Conservation (phyloP, 345 rosid genomes). For the Brassica nigra region DNA sequence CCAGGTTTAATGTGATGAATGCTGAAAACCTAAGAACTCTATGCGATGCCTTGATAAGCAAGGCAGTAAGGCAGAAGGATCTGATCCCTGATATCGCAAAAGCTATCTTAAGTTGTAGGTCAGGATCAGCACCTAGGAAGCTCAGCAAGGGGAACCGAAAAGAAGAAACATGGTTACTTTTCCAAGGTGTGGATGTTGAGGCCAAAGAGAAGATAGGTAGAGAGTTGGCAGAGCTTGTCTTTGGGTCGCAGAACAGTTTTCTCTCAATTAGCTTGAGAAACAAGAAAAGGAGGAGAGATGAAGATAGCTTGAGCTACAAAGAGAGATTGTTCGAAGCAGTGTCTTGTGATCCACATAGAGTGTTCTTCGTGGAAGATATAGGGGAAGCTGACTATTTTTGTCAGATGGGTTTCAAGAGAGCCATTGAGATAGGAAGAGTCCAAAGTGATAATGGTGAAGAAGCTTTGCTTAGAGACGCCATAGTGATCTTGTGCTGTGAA, state of each 20-base stretch:
- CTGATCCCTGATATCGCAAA: slow-evolving; percentile 56
- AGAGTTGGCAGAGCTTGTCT: slow-evolving; percentile 66
- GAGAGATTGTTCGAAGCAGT: slow-evolving; percentile 63
- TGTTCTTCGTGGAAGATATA: slow-evolving; percentile 68
- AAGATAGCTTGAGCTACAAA: slow-evolving; percentile 49
- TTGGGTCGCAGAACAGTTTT: slow-evolving; percentile 49
- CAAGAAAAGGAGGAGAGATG: slow-evolving; percentile 57
- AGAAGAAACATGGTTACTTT: slow-evolving; percentile 78
- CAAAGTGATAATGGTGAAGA: slow-evolving; percentile 47
- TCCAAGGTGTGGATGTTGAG: slow-evolving; percentile 61
- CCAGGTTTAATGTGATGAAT: slow-evolving; percentile 56
- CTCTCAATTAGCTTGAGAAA: slow-evolving; percentile 51
- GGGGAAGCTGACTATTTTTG: slow-evolving; percentile 60
- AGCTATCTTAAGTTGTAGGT: slow-evolving; percentile 68
- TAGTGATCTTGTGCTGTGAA: slow-evolving; percentile 68
- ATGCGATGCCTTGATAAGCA: slow-evolving; percentile 60
- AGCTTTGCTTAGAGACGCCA: slow-evolving; percentile 56
- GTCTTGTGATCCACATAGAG: slow-evolving; percentile 61
- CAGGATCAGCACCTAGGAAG: slow-evolving; percentile 53
- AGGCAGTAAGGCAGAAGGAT: slow-evolving; percentile 60
- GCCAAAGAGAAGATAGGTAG: slow-evolving; percentile 68
- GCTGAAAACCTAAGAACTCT: slow-evolving; percentile 50
- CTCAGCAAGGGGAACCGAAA: slow-evolving; percentile 30
- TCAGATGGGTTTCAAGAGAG: slow-evolving; percentile 62
- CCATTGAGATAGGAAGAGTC: slow-evolving; percentile 61